phyloP scores from a whole-genome alignment of 768 basidiomycete genomes.

The Auriscalpium orientale region DNA sequence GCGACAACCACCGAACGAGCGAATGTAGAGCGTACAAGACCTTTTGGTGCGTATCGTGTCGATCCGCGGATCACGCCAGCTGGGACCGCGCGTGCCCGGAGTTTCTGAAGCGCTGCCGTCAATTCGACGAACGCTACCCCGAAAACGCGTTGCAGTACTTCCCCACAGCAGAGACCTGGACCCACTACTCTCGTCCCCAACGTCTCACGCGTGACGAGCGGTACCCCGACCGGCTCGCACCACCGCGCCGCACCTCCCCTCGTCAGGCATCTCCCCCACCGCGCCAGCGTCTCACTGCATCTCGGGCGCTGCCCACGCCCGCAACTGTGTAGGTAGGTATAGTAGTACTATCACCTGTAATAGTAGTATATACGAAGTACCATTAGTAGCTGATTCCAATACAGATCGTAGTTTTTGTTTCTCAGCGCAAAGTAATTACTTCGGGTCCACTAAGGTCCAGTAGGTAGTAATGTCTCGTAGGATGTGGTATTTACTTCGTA shows the following conservation, averaged over 20 bases:
- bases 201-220: not conserved
- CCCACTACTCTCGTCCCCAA: not conserved
- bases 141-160: constrained; percentile 16
- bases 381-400: no score
- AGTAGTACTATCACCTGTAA: no score
- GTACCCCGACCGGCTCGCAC: not conserved
- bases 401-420: no score
- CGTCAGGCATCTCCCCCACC: not conserved
- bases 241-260: not conserved
- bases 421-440: no score
- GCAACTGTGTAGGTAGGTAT: no score
- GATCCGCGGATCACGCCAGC: not conserved
- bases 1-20: constrained; percentile 12
- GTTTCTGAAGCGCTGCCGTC: not conserved
- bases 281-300: no score
- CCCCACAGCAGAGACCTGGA: constrained; percentile 15
- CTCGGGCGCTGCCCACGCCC: no score
- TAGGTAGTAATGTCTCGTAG: no score
- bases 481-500: no score
- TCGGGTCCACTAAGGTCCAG: no score
- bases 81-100: constrained; percentile 6
- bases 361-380: no score
- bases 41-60: not conserved
- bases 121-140: not conserved
- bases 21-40: not conserved